Evolutionary conservation across 192 early-diverging fungal genomes (phyloP).

Genomic region (Mortierella antarctica): DNA sequence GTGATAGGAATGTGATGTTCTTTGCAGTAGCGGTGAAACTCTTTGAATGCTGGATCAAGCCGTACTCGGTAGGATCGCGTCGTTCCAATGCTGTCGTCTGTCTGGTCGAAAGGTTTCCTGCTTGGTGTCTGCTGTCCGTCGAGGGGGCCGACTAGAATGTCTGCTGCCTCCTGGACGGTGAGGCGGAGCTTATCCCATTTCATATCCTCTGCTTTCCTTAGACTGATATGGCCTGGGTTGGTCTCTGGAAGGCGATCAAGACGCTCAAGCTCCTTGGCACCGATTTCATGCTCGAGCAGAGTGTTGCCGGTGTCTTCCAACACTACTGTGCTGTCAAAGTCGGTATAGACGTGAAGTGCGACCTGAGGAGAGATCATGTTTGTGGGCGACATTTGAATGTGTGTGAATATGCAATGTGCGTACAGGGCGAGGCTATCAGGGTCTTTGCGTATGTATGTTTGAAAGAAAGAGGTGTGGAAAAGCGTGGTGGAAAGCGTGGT

Average conservation of each 20-base stretch:
- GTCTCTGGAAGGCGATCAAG: constrained; percentile 33
- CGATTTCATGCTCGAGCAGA: constrained; percentile 23
- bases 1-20: constrained; percentile 21
- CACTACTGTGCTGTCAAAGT: constrained; percentile 38
- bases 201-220: constrained; percentile 48
- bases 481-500: neutral
- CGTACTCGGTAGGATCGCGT: constrained; percentile 15
- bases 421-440: neutral
- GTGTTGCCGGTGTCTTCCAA: constrained; percentile 21
- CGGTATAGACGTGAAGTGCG: constrained; percentile 28
- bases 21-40: constrained; percentile 24
- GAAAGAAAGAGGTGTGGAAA: neutral
- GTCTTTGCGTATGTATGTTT: too few species aligned
- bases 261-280: constrained; percentile 20
- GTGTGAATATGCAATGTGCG: neutral
- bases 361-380: neutral
- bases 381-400: constrained; percentile 13
- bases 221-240: neutral
- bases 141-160: constrained; percentile 25
- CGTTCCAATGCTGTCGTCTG: neutral
- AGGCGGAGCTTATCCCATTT: constrained; percentile 29
- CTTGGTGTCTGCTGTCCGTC: neutral
- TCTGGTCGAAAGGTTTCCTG: constrained; percentile 10
- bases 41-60: constrained; percentile 30
- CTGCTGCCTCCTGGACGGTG: constrained; percentile 26